Conservation (phyloP, 2,329 filamentous ascomycete species). For the Pestalotiopsis sp. region DNA sequence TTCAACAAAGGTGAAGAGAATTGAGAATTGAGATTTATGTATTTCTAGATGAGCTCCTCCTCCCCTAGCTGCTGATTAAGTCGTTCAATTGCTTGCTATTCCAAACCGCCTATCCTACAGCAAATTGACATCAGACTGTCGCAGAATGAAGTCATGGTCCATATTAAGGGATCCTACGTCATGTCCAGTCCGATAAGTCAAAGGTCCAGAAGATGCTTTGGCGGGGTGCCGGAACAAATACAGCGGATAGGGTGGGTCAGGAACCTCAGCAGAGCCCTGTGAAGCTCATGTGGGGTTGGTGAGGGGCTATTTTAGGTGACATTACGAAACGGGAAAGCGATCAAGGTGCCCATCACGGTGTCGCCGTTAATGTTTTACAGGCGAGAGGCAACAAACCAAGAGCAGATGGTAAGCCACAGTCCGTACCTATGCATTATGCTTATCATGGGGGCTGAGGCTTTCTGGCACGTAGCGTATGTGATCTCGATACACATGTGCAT, state of each 20-base stretch:
- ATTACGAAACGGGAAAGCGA: not conserved
- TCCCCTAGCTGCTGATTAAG: constrained; percentile 3
- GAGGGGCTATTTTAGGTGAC: not conserved
- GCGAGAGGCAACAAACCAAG: not conserved
- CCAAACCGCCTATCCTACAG: not conserved
- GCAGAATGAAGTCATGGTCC: constrained; percentile 17
- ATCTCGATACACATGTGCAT: not conserved
- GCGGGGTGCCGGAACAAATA: not conserved
- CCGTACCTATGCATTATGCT: not conserved
- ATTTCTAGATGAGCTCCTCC: not conserved
- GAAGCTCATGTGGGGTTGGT: not conserved
- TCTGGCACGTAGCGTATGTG: not conserved
- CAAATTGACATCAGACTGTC: constrained; percentile 16
- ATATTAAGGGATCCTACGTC: constrained; percentile 13
- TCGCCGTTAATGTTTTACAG: too few species aligned
- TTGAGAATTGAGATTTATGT: not conserved
- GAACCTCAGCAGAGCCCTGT: not conserved
- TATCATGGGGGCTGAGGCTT: constrained; percentile 1
- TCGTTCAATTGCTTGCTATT: not conserved
- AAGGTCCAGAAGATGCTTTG: not conserved
- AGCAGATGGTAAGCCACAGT: not conserved
- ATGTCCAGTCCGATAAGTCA: not conserved
- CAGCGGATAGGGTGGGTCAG: not conserved
- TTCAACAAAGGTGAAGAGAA: not conserved
- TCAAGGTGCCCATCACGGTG: not conserved